Evolutionary conservation across 495 filamentous ascomycete genomes (phyloP).

Genomic region (Penicillium mononematosum): DNA sequence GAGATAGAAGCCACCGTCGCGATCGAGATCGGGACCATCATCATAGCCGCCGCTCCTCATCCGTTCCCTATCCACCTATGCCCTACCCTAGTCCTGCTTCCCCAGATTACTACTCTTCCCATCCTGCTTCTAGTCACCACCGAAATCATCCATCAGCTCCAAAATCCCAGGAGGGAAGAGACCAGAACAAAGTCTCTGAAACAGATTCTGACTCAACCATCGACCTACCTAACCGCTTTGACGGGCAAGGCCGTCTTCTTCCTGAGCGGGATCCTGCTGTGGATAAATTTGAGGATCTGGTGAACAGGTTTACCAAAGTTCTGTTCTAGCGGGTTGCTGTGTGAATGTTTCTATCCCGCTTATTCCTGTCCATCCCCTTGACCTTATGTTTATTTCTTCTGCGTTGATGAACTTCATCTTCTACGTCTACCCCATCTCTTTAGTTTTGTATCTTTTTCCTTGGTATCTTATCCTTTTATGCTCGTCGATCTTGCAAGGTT

Average conservation of each 20-base stretch:
- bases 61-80: conserved; percentile 21
- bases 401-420: background rate
- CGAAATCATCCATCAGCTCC: conserved; percentile 8
- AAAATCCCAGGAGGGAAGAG: conserved; percentile 4
- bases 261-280: conserved; percentile 37
- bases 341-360: background rate
- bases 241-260: conserved; percentile 55
- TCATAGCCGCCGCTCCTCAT: conserved; percentile 32
- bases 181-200: conserved; percentile 9
- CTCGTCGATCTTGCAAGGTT: background rate
- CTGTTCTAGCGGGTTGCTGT: conserved; percentile 21
- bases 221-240: conserved; percentile 65
- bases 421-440: background rate
- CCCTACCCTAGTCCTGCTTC: conserved; percentile 6
- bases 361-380: background rate
- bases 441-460: background rate
- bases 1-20: conserved; percentile 17
- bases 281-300: conserved; percentile 38
- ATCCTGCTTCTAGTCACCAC: conserved; percentile 6
- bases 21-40: conserved; percentile 7
- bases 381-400: background rate
- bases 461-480: conserved; percentile 6
- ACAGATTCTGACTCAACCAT: conserved; percentile 46
- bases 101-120: background rate
- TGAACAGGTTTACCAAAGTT: conserved; percentile 33